Percentiles rank a stretch among this genome's conserved stretches.
Conservation (phyloP, 441 rosid genomes). For the Brassica balearica region DNA sequence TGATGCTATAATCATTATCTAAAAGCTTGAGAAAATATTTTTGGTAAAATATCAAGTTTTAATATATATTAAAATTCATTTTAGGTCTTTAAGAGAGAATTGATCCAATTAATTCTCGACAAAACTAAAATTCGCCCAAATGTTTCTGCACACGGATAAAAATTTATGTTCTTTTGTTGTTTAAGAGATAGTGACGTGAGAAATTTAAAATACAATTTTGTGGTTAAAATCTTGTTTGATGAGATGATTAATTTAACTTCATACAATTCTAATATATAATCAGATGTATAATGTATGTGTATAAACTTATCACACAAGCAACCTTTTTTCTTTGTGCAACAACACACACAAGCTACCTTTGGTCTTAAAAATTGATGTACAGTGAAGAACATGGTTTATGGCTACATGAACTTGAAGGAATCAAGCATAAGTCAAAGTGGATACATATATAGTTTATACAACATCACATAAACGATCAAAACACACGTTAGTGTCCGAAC, state of each 20-base stretch:
- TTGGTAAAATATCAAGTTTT: no score
- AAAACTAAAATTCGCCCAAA: neutral
- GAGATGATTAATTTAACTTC: neutral
- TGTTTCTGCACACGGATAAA: no score
- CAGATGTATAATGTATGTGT: neutral
- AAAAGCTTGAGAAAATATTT: no score
- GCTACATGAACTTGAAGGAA: slow-evolving; percentile 13
- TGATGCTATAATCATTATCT: no score
- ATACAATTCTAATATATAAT: no score
- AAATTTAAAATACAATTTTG: no score
- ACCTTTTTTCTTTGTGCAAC: neutral
- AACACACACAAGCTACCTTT: neutral
- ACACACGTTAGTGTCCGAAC: slow-evolving; percentile 2
- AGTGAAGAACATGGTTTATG: neutral
- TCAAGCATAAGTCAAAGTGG: neutral
- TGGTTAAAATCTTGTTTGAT: neutral
- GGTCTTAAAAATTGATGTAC: neutral
- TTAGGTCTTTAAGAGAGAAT: neutral
- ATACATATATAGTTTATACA: slow-evolving; percentile 22
- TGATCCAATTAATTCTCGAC: neutral
- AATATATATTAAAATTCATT: no score
- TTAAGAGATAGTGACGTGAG: no score
- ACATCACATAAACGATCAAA: slow-evolving; percentile 7
- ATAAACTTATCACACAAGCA: neutral
- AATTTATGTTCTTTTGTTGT: no score